phyloP scores from a whole-genome alignment of 1,139 yeast species.

The Lizanozyma gosingica region DNA sequence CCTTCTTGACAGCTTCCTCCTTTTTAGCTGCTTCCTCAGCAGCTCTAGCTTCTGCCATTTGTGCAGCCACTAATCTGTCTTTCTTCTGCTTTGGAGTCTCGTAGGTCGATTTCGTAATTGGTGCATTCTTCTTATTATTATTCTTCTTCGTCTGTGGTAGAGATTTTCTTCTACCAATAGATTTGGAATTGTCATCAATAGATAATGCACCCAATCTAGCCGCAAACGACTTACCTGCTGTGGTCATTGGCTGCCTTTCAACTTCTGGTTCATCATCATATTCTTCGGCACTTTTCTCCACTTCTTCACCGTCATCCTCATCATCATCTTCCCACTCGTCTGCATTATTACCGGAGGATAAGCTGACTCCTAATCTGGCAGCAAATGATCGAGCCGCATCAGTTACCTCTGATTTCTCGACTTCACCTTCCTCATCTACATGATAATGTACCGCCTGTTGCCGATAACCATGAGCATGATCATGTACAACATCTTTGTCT shows the following conservation, averaged over 20 bases:
- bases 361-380: conserved; percentile 13
- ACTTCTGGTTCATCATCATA: too few species aligned
- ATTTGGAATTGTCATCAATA: conserved; percentile 3
- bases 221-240: conserved; percentile 13
- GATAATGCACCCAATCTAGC: conserved; percentile 11
- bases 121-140: conserved; percentile 3
- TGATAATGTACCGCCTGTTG: conserved; percentile 1
- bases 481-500: background rate
- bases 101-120: conserved; percentile 4
- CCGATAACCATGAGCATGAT: background rate
- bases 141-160: conserved; percentile 7
- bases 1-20: conserved; percentile 6
- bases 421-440: conserved; percentile 7
- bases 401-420: conserved; percentile 15
- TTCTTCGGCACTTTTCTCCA: background rate
- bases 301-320: conserved; percentile 1
- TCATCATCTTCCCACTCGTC: conserved; percentile 5
- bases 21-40: conserved; percentile 1
- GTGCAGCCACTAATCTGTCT: conserved; percentile 6
- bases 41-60: conserved; percentile 7
- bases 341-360: background rate
- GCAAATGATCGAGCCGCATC: conserved; percentile 21
- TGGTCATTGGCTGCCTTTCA: conserved; percentile 5
- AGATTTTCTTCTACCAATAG: conserved; percentile 1
- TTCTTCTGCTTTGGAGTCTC: conserved; percentile 10